phyloP scores from a whole-genome alignment of 2,329 filamentous ascomycete species.

The Xylaria sp. region DNA sequence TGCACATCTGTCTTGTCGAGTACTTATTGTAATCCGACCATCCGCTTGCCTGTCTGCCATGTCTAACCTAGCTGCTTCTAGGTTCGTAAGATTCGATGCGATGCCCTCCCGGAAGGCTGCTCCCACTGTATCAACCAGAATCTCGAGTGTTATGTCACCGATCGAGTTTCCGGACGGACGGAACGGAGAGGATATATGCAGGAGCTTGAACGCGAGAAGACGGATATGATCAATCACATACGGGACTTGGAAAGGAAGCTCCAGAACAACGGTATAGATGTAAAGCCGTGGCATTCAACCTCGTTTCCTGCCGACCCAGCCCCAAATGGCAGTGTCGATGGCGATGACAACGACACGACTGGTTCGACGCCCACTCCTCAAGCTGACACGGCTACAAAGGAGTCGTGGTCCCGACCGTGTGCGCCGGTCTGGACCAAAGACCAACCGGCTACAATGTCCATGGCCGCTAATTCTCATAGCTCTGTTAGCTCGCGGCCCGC shows the following conservation, averaged over 20 bases:
- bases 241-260: constrained; percentile 75
- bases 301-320: constrained; percentile 47
- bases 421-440: constrained; percentile 51
- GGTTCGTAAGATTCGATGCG: constrained; percentile 89
- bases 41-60: constrained; percentile 5
- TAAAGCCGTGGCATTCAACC: constrained; percentile 60
- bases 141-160: constrained; percentile 84
- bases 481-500: constrained; percentile 57
- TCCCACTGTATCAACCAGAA: constrained; percentile 81
- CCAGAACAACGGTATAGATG: constrained; percentile 67
- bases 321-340: constrained; percentile 44
- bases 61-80: constrained; percentile 40
- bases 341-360: constrained; percentile 40
- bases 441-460: constrained; percentile 43
- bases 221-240: constrained; percentile 73
- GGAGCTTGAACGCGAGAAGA: constrained; percentile 77
- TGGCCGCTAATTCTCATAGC: constrained; percentile 39
- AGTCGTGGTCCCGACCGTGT: constrained; percentile 52
- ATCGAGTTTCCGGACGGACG: constrained; percentile 84
- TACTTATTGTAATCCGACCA: not conserved
- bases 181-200: constrained; percentile 82
- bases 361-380: constrained; percentile 41
- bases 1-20: constrained; percentile 21
- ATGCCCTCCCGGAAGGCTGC: constrained; percentile 81
- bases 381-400: constrained; percentile 44